Evolutionary conservation across 1,284 basidiomycete genomes (phyloP).

Genomic region (Austroboletus rostrupii): DNA sequence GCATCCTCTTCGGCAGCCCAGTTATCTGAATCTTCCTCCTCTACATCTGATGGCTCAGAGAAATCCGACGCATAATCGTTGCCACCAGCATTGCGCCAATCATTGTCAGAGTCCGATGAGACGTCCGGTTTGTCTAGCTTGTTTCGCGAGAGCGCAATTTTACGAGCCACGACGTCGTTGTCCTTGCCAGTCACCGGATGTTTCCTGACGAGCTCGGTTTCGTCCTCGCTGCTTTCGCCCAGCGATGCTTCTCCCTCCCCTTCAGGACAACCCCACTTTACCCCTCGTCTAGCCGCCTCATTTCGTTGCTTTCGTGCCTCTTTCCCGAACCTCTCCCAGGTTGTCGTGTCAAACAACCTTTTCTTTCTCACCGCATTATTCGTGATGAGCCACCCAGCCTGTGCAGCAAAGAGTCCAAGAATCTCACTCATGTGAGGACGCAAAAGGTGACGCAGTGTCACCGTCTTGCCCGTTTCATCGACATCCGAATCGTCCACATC

Average conservation of each 20-base stretch:
- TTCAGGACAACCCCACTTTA: slow-evolving; percentile 27
- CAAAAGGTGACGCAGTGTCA: slow-evolving; percentile 34
- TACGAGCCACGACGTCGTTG: slow-evolving; percentile 17
- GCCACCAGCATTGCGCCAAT: slow-evolving; percentile 21
- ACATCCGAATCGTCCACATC: slow-evolving; percentile 34
- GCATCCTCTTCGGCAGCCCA: slow-evolving; percentile 6
- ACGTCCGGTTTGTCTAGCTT: slow-evolving; percentile 3
- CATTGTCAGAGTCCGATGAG: slow-evolving; percentile 23
- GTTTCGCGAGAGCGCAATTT: slow-evolving; percentile 22
- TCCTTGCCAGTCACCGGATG: slow-evolving; percentile 30
- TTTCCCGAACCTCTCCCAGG: slow-evolving; percentile 44
- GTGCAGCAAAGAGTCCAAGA: slow-evolving; percentile 41
- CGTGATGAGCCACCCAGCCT: slow-evolving; percentile 50
- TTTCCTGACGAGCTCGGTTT: slow-evolving; percentile 13
- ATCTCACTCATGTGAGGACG: slow-evolving; percentile 44
- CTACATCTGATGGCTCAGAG: slow-evolving; percentile 40
- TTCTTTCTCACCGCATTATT: slow-evolving; percentile 34
- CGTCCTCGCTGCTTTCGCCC: slow-evolving; percentile 9
- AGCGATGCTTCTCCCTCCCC: slow-evolving; percentile 13
- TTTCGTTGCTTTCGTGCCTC: slow-evolving; percentile 30
- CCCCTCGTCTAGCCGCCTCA: slow-evolving; percentile 21
- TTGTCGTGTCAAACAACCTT: slow-evolving; percentile 36
- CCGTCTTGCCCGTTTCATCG: slow-evolving; percentile 26
- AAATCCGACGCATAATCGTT: slow-evolving; percentile 49
- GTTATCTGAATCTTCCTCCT: slow-evolving; percentile 33